A percentile compares a stretch with the other conserved stretches of the same genome.
phyloP scores from a whole-genome alignment of 306 rosid species.

The Senna siamea region DNA sequence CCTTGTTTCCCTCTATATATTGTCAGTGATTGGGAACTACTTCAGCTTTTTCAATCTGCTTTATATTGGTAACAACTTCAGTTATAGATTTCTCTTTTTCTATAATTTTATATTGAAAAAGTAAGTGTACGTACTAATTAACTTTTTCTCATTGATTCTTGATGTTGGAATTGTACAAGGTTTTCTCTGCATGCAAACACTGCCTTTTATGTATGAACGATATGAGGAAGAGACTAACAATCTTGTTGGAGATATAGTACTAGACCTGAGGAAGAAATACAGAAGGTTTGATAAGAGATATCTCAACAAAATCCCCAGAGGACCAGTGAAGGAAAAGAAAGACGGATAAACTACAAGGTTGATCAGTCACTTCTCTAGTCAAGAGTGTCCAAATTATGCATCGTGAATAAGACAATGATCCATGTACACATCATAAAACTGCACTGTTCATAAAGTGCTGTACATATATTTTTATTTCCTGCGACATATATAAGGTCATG shows the following conservation, averaged over 20 bases:
- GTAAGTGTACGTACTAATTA: background rate
- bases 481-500: background rate
- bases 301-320: slow-evolving; percentile 83
- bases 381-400: background rate
- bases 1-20: slow-evolving; percentile 54
- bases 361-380: slow-evolving; percentile 3
- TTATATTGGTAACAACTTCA: slow-evolving; percentile 62
- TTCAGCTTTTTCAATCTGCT: slow-evolving; percentile 70
- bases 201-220: slow-evolving; percentile 70
- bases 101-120: slow-evolving; percentile 12
- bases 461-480: background rate
- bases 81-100: background rate
- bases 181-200: slow-evolving; percentile 52
- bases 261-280: slow-evolving; percentile 53
- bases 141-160: slow-evolving; percentile 32
- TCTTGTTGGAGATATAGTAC: slow-evolving; percentile 42
- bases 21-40: slow-evolving; percentile 73
- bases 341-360: slow-evolving; percentile 39
- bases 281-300: slow-evolving; percentile 53
- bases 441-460: slow-evolving; percentile 1
- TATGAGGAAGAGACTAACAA: slow-evolving; percentile 64
- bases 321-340: slow-evolving; percentile 71
- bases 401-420: background rate
- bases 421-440: background rate
- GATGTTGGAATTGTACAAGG: slow-evolving; percentile 56